These are phyloP conservation scores for Dipsacomyces acuminosporus DNA, from an alignment of 371 early-diverging fungal genomes.

Conservation along the genomic window DNA sequence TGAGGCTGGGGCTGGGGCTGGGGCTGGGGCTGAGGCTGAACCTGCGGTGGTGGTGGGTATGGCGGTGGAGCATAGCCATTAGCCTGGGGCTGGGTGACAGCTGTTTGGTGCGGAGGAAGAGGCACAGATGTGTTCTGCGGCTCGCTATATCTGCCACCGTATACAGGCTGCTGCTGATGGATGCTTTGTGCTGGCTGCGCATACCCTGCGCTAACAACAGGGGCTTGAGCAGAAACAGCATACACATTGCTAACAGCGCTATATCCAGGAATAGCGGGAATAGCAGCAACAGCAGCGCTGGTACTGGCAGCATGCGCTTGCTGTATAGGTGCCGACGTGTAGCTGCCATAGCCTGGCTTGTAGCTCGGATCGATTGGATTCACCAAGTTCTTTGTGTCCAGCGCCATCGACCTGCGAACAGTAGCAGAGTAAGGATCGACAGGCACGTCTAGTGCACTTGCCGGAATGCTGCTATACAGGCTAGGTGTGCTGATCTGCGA, in stretches of 20 bases:
- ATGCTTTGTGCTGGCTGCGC: constrained; percentile 17
- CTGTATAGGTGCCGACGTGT: constrained; percentile 26
- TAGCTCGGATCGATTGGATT: constrained; percentile 15
- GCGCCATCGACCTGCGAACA: constrained; percentile 24
- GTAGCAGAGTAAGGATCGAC: constrained; percentile 35
- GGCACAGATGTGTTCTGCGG: not conserved
- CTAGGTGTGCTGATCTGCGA: constrained; percentile 28
- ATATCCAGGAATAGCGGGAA: too few relatives aligned
- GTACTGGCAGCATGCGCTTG: constrained; percentile 8
- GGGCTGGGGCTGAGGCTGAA: constrained; percentile 23
- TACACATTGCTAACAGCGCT: constrained; percentile 1
- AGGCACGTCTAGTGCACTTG: constrained; percentile 31
- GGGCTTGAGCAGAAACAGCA: constrained; percentile 2
- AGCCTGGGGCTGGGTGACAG: constrained; percentile 9
- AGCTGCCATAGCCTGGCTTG: constrained; percentile 40
- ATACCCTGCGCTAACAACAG: constrained; percentile 23
- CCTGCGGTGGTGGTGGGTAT: constrained; percentile 23
- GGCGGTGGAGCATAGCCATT: constrained; percentile 7
- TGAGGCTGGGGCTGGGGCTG: constrained; percentile 32
- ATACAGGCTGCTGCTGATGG: constrained; percentile 32
- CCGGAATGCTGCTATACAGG: constrained; percentile 34
- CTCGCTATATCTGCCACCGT: constrained; percentile 19
- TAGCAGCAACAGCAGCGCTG: too few relatives aligned
- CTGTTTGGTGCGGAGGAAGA: constrained; percentile 8
- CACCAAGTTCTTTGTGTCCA: constrained; percentile 14